Conservation (phyloP, 768 basidiomycete genomes). For the Peribolospora baueri region DNA sequence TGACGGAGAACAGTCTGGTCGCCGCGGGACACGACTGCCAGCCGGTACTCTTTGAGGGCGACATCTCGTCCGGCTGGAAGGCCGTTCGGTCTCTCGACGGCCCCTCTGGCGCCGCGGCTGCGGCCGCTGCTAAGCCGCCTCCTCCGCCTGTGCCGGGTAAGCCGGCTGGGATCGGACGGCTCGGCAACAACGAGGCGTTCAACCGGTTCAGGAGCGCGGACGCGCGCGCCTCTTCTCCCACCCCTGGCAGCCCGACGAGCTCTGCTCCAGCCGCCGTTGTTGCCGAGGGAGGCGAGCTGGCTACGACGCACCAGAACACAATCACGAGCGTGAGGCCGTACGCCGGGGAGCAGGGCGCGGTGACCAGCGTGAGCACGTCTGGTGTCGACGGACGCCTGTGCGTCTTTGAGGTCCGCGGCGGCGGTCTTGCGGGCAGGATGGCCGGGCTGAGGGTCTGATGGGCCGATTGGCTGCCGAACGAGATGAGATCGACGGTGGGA, state of each 20-base stretch:
- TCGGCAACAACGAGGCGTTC: constrained; percentile 70
- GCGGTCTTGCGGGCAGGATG: too few relatives aligned
- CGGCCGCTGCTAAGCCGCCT: constrained; percentile 17
- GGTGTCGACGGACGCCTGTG: constrained; percentile 71
- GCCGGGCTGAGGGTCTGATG: too few relatives aligned
- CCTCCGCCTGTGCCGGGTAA: constrained; percentile 10
- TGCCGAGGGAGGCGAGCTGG: constrained; percentile 30
- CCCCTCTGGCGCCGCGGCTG: constrained; percentile 28
- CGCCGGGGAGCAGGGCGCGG: constrained; percentile 33
- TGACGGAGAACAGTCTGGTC: constrained; percentile 51
- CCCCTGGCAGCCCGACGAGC: constrained; percentile 16
- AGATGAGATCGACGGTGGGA: too few relatives aligned
- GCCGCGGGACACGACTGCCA: constrained; percentile 97
- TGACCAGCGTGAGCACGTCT: constrained; percentile 60
- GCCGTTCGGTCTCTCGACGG: constrained; percentile 64
- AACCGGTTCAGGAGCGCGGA: constrained; percentile 84
- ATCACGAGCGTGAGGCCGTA: constrained; percentile 76
- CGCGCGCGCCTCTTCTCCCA: constrained; percentile 32
- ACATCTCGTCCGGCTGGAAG: constrained; percentile 45
- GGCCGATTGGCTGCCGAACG: too few relatives aligned
- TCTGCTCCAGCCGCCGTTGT: constrained; percentile 1
- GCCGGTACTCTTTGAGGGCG: constrained; percentile 62
- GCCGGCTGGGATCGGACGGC: constrained; percentile 32
- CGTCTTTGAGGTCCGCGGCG: too few relatives aligned
- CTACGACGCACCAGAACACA: constrained; percentile 92